These are phyloP conservation scores for Conticribra guillardii DNA, from an alignment of 108 stramenopile genomes.

Conservation along the genomic window DNA sequence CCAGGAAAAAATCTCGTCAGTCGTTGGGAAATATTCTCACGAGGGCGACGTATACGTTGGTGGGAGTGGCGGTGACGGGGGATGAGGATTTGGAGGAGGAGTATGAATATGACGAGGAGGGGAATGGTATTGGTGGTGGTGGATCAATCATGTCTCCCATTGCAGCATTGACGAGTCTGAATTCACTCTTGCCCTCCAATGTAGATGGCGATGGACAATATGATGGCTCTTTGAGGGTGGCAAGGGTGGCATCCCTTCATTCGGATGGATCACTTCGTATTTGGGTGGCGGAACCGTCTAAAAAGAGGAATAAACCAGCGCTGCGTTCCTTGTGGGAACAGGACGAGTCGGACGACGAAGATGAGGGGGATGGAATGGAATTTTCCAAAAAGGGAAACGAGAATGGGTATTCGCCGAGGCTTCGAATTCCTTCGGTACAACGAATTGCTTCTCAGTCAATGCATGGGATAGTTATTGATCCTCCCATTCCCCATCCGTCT, in stretches of 20 bases:
- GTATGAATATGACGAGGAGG: conserved; percentile 23
- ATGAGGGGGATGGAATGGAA: neutral
- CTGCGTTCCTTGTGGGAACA: neutral
- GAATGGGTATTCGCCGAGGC: neutral
- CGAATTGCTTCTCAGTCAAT: conserved; percentile 1
- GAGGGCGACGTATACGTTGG: conserved; percentile 11
- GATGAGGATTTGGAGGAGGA: conserved; percentile 11
- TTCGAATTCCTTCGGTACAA: conserved; percentile 38
- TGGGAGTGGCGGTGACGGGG: conserved; percentile 7
- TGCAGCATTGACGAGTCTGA: conserved; percentile 18
- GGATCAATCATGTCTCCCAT: conserved; percentile 4
- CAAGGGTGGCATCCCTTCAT: conserved; percentile 43
- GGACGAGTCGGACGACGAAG: neutral
- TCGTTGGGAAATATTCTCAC: conserved; percentile 13
- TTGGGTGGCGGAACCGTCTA: conserved; percentile 30
- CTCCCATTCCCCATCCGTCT: conserved; percentile 21
- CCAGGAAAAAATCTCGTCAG: conserved; percentile 19
- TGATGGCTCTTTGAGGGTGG: neutral
- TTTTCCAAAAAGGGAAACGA: neutral
- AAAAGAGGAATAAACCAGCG: neutral
- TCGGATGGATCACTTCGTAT: conserved; percentile 50
- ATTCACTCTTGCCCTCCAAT: neutral
- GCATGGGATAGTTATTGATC: conserved; percentile 17
- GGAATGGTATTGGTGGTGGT: neutral
- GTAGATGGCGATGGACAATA: neutral